phyloP scores from a whole-genome alignment of 345 rosid genomes.

The Atalantia buxifolia region DNA sequence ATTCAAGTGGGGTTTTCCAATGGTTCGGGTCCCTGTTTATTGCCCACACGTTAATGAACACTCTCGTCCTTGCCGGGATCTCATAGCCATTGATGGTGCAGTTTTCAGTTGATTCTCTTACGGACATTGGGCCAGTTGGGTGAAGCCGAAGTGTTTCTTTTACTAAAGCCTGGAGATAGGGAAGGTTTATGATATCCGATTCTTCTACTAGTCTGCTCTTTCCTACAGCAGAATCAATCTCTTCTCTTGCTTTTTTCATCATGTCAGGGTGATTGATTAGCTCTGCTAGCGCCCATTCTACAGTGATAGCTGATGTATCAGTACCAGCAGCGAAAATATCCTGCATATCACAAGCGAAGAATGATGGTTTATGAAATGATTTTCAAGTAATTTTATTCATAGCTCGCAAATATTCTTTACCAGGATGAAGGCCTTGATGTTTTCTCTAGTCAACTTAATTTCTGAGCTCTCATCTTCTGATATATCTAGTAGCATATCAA shows the following conservation, averaged over 20 bases:
- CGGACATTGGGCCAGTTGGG: conserved; percentile 61
- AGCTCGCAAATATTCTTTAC: neutral
- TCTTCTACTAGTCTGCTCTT: conserved; percentile 49
- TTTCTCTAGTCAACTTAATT: conserved; percentile 42
- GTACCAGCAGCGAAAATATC: conserved; percentile 61
- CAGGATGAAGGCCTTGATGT: conserved; percentile 36
- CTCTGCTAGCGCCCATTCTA: conserved; percentile 73
- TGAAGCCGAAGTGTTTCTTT: conserved; percentile 77
- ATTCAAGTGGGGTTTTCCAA: conserved; percentile 61
- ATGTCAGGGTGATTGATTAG: conserved; percentile 56
- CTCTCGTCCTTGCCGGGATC: conserved; percentile 45
- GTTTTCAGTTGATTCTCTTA: conserved; percentile 45
- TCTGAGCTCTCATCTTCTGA: conserved; percentile 42
- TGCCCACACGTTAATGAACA: conserved; percentile 50
- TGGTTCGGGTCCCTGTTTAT: conserved; percentile 53
- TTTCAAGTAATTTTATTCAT: neutral
- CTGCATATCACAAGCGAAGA: neutral
- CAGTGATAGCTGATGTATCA: conserved; percentile 53
- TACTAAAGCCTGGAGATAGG: conserved; percentile 52
- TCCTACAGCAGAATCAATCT: conserved; percentile 44
- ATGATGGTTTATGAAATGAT: neutral
- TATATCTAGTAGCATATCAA: conserved; percentile 42
- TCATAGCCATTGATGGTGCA: conserved; percentile 38
- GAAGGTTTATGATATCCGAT: conserved; percentile 55
- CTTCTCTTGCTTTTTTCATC: conserved; percentile 48